Conservation (phyloP, 1,139 yeast species). For the Pichia terricola region DNA sequence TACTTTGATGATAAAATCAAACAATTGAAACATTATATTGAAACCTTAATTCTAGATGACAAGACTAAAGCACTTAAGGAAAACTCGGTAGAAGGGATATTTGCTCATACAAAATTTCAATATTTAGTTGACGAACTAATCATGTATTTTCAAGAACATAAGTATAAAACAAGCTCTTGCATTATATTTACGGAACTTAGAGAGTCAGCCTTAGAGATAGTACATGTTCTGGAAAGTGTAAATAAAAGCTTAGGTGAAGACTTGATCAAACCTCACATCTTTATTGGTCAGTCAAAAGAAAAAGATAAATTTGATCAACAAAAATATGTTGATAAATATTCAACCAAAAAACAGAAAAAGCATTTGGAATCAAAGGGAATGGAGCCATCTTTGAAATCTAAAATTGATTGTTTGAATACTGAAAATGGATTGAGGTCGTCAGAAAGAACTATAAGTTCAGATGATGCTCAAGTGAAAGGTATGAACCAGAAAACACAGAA, state of each 20-base stretch:
- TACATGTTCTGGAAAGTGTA: constrained; percentile 47
- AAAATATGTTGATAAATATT: constrained; percentile 31
- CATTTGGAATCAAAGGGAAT: too few species aligned
- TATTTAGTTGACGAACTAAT: constrained; percentile 48
- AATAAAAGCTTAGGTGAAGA: constrained; percentile 10
- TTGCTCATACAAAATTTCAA: constrained; percentile 69
- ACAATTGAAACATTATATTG: constrained; percentile 36
- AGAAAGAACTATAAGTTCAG: constrained; percentile 36
- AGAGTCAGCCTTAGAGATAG: constrained; percentile 83
- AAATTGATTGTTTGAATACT: too few species aligned
- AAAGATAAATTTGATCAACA: constrained; percentile 57
- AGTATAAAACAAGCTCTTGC: too few species aligned
- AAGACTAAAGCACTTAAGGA: constrained; percentile 25
- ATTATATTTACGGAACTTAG: constrained; percentile 83
- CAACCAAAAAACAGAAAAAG: constrained; percentile 29
- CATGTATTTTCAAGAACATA: too few species aligned
- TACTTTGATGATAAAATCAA: constrained; percentile 42
- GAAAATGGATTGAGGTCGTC: too few species aligned
- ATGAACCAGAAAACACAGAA: constrained; percentile 71
- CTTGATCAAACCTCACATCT: constrained; percentile 64
- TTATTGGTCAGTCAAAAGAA: constrained; percentile 73
- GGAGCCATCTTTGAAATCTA: too few species aligned
- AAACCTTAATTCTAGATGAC: constrained; percentile 30
- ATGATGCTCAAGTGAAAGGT: constrained; percentile 43
- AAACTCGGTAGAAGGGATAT: constrained; percentile 18